Percentiles rank a stretch among this genome's conserved stretches.
Evolutionary conservation across 2,329 filamentous ascomycete genomes (phyloP).

Genomic region (Aspergillus sp.): DNA sequence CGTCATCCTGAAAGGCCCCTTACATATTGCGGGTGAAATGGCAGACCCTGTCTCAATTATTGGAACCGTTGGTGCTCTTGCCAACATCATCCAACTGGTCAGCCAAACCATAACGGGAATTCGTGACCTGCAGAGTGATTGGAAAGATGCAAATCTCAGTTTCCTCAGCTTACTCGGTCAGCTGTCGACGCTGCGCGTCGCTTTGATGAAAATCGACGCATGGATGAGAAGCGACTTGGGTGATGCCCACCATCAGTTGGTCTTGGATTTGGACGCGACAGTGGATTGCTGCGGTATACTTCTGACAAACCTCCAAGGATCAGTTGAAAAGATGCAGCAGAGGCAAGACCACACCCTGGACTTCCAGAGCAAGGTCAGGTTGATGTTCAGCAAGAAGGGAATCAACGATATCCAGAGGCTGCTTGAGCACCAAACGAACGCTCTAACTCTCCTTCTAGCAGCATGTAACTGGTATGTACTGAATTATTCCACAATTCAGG

Average conservation of each 20-base stretch:
- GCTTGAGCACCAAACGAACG: slow-evolving; percentile 5
- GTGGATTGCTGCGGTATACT: not conserved
- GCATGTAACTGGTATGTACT: slow-evolving; percentile 2
- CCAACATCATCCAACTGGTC: slow-evolving; percentile 1
- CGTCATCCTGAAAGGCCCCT: not conserved
- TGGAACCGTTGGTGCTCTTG: not conserved
- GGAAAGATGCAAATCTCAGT: not conserved
- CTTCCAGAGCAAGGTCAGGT: not conserved
- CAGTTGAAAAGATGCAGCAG: not conserved
- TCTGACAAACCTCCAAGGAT: not conserved
- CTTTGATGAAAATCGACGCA: not conserved
- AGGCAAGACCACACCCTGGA: not conserved
- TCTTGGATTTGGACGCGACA: slow-evolving; percentile 1
- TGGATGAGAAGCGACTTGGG: not conserved
- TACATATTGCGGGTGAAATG: not conserved
- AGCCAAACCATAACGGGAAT: not conserved
- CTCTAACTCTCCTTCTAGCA: not conserved
- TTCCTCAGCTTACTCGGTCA: not conserved
- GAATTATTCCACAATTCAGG: no score
- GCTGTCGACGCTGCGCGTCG: not conserved
- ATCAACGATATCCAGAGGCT: slow-evolving; percentile 3
- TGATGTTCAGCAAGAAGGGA: not conserved
- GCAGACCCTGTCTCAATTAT: not conserved
- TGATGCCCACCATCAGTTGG: not conserved
- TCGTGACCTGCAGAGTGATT: not conserved